phyloP scores from a whole-genome alignment of 176 grass and related monocot species.

The Aegilops bicornis region DNA sequence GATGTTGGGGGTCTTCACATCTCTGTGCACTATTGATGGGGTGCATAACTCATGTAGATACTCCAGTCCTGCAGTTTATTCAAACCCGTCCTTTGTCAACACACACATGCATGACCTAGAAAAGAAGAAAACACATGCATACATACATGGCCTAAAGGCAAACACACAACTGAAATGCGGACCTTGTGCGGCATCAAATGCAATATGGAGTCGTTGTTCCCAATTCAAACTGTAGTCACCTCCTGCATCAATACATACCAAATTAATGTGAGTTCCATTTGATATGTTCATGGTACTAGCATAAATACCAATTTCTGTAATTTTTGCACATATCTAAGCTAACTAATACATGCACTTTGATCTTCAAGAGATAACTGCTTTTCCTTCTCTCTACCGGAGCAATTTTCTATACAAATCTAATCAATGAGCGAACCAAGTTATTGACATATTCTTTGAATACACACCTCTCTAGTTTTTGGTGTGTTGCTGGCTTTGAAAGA shows the following conservation, averaged over 20 bases:
- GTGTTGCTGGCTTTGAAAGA: background rate
- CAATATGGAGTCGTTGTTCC: conserved; percentile 44
- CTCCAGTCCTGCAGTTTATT: conserved; percentile 19
- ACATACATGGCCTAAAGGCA: background rate
- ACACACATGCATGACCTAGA: background rate
- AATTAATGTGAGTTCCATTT: background rate
- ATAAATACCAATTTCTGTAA: background rate
- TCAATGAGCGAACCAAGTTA: background rate
- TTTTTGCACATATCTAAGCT: background rate
- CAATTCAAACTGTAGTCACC: conserved; percentile 5
- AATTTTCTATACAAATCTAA: background rate
- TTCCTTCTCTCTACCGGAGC: background rate
- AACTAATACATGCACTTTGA: background rate
- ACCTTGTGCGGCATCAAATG: conserved; percentile 52
- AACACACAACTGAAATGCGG: background rate
- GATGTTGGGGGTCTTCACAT: conserved; percentile 39
- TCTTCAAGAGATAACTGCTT: background rate
- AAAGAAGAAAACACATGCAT: background rate
- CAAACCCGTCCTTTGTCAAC: background rate
- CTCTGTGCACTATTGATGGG: conserved; percentile 35
- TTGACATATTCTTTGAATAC: background rate
- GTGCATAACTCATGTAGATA: conserved; percentile 35
- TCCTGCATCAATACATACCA: background rate
- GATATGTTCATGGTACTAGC: background rate
- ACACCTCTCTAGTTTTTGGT: background rate